Conservation (phyloP, 345 rosid species). For the Salix udensis region DNA sequence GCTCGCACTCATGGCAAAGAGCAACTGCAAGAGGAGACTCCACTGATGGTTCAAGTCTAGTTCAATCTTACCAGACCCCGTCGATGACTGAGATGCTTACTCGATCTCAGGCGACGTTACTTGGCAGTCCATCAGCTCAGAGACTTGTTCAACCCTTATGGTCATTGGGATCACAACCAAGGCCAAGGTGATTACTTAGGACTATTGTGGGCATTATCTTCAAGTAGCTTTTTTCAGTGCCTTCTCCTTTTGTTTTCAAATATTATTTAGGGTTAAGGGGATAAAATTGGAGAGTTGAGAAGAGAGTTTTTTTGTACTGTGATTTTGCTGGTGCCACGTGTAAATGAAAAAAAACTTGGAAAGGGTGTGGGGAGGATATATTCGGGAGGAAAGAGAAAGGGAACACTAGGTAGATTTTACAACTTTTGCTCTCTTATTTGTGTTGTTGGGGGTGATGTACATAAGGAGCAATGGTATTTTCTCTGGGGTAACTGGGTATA, state of each 20-base stretch:
- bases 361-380: slow-evolving; percentile 21
- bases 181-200: slow-evolving; percentile 52
- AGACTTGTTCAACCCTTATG: slow-evolving; percentile 60
- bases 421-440: slow-evolving; percentile 24
- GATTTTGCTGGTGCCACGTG: slow-evolving; percentile 32
- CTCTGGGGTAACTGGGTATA: slow-evolving; percentile 31
- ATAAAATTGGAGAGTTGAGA: slow-evolving; percentile 16
- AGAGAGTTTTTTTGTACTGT: slow-evolving; percentile 14
- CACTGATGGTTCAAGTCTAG: slow-evolving; percentile 73
- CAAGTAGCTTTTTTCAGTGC: slow-evolving; percentile 3
- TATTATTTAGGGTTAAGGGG: slow-evolving; percentile 25
- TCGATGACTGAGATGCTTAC: slow-evolving; percentile 91
- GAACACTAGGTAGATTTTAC: slow-evolving; percentile 29
- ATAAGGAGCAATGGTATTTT: slow-evolving; percentile 34
- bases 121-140: slow-evolving; percentile 58
- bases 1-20: slow-evolving; percentile 99
- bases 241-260: slow-evolving; percentile 18
- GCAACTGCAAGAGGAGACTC: slow-evolving; percentile 97
- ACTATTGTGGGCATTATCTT: slow-evolving; percentile 1
- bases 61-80: slow-evolving; percentile 82
- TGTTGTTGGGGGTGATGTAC: slow-evolving; percentile 46
- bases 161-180: slow-evolving; percentile 62
- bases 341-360: slow-evolving; percentile 48
- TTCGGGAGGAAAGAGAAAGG: slow-evolving; percentile 23
- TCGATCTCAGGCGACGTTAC: slow-evolving; percentile 60